Conservation (phyloP, 768 basidiomycete species). For the Tulasnella sp. region DNA sequence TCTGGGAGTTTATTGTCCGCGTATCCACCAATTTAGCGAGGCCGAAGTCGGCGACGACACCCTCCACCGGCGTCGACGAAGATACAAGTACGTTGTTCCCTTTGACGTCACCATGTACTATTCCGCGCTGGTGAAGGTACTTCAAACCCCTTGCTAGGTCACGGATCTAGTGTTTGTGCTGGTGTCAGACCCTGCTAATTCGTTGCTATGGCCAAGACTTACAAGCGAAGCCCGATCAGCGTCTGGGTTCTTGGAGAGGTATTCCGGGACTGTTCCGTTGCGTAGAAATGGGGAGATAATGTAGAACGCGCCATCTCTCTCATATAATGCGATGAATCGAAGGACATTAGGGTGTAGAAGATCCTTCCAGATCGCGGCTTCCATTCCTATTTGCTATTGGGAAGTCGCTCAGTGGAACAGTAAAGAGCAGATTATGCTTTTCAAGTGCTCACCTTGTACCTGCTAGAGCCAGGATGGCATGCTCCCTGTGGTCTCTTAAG, state of each 20-base stretch:
- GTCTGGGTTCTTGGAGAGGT: background rate
- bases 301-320: background rate
- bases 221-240: background rate
- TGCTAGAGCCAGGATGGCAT: background rate
- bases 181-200: background rate
- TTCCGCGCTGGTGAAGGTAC: background rate
- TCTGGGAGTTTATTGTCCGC: background rate
- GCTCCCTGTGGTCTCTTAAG: background rate
- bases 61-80: background rate
- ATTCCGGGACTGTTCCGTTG: conserved; percentile 1
- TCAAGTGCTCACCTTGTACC: background rate
- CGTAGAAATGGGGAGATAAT: background rate
- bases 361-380: background rate
- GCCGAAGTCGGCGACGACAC: background rate
- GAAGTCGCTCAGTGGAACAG: background rate
- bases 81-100: background rate
- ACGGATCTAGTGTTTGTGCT: background rate
- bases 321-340: background rate
- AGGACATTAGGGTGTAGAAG: background rate
- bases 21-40: background rate
- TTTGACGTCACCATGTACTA: conserved; percentile 9
- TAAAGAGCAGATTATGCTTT: background rate
- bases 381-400: background rate
- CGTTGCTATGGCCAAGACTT: background rate
- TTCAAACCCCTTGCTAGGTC: background rate